These are phyloP conservation scores for Trypethelium eluteriae DNA, from an alignment of 495 filamentous ascomycete genomes.

Conservation along the genomic window DNA sequence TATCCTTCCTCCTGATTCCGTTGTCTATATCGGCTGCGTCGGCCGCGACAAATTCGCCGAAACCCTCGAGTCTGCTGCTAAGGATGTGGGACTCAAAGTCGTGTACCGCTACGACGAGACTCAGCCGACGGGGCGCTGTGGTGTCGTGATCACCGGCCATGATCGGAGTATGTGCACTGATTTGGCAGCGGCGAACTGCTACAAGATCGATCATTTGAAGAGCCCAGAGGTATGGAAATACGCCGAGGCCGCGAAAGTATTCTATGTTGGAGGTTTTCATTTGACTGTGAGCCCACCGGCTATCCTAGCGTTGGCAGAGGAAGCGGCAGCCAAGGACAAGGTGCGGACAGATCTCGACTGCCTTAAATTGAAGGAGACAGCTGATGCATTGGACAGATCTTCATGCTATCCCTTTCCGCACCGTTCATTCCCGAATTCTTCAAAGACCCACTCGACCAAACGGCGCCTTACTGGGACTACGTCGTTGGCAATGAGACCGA, in stretches of 20 bases:
- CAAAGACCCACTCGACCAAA: slow-evolving; percentile 84
- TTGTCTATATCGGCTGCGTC: slow-evolving; percentile 87
- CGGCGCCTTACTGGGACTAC: slow-evolving; percentile 88
- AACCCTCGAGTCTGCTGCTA: slow-evolving; percentile 68
- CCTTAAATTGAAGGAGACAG: no score
- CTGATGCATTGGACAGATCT: slow-evolving; percentile 42
- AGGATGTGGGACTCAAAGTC: slow-evolving; percentile 75
- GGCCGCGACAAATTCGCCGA: slow-evolving; percentile 87
- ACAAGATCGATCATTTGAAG: slow-evolving; percentile 91
- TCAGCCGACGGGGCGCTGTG: slow-evolving; percentile 83
- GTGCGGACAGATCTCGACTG: slow-evolving; percentile 25
- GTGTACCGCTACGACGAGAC: slow-evolving; percentile 85
- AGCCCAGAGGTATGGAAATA: slow-evolving; percentile 81
- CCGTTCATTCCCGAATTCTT: slow-evolving; percentile 97
- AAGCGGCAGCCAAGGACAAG: slow-evolving; percentile 84
- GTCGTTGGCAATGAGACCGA: slow-evolving; percentile 96
- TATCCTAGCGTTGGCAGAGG: slow-evolving; percentile 76
- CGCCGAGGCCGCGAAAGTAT: slow-evolving; percentile 77
- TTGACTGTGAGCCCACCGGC: slow-evolving; percentile 84
- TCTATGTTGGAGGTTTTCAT: slow-evolving; percentile 90
- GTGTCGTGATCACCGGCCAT: slow-evolving; percentile 92
- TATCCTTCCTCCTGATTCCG: slow-evolving; percentile 76
- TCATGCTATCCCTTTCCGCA: slow-evolving; percentile 82
- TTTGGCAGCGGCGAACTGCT: slow-evolving; percentile 91
- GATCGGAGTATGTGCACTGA: slow-evolving; percentile 91